These are phyloP conservation scores for Periconia sp. DNA, from an alignment of 2,329 filamentous ascomycete species.

Conservation along the genomic window DNA sequence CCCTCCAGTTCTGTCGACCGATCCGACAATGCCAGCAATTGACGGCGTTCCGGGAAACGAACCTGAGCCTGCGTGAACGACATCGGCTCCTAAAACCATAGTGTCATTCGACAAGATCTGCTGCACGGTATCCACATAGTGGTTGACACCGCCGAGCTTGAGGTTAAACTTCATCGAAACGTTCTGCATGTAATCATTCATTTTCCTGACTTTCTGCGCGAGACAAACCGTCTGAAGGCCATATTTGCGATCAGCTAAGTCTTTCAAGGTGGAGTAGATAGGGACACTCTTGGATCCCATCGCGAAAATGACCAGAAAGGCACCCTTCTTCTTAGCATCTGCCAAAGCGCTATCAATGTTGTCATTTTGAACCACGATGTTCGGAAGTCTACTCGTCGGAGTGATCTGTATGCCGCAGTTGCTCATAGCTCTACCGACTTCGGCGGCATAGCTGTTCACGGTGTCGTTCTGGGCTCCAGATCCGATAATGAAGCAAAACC, in stretches of 20 bases:
- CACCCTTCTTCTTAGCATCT: not conserved
- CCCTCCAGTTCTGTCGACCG: constrained; percentile 30
- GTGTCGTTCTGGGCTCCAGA: no score
- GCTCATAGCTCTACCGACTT: not conserved
- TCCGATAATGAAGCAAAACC: no score
- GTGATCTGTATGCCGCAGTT: not conserved
- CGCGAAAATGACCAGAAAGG: constrained; percentile 7
- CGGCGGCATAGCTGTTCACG: no score
- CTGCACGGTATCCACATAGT: constrained; percentile 4
- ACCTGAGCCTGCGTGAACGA: constrained; percentile 42
- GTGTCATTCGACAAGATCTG: constrained; percentile 19
- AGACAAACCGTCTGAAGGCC: constrained; percentile 19
- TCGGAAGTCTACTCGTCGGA: not conserved
- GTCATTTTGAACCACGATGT: not conserved
- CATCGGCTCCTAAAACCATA: constrained; percentile 48
- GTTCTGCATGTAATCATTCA: constrained; percentile 16
- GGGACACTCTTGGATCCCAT: constrained; percentile 3
- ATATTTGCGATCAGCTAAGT: constrained; percentile 13
- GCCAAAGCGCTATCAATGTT: not conserved
- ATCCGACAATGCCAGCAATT: constrained; percentile 47
- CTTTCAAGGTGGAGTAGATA: constrained; percentile 15
- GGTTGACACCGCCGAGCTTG: constrained; percentile 27
- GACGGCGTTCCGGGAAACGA: constrained; percentile 34
- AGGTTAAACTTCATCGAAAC: constrained; percentile 32
- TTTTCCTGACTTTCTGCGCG: constrained; percentile 4